Percentiles rank a stretch among this genome's conserved stretches.
Conservation (phyloP, 768 basidiomycete species). For the Pleurotus tuber-regium region DNA sequence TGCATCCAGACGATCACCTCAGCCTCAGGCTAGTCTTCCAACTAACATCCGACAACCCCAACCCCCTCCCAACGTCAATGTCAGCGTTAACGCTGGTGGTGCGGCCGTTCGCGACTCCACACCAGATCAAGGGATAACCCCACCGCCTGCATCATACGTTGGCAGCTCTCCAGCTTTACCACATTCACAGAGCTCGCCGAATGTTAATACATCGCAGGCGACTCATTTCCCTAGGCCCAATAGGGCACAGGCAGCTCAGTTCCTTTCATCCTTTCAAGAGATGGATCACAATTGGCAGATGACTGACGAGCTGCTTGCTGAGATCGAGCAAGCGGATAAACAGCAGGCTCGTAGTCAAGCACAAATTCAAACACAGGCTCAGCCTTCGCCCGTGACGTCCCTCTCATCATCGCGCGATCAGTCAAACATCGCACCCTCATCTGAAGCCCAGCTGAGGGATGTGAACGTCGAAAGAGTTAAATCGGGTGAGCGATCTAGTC, state of each 20-base stretch:
- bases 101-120: slow-evolving; percentile 24
- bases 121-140: slow-evolving; percentile 32
- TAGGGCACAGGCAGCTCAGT: slow-evolving; percentile 51
- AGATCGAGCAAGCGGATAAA: slow-evolving; percentile 70
- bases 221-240: slow-evolving; percentile 57
- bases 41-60: slow-evolving; percentile 47
- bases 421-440: slow-evolving; percentile 2
- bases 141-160: slow-evolving; percentile 12
- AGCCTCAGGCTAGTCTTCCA: slow-evolving; percentile 31
- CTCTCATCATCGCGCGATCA: background rate
- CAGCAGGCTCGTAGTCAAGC: slow-evolving; percentile 53
- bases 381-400: slow-evolving; percentile 24
- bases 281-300: slow-evolving; percentile 63
- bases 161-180: slow-evolving; percentile 3
- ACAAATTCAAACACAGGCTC: slow-evolving; percentile 15
- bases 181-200: slow-evolving; percentile 24
- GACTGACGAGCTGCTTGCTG: slow-evolving; percentile 67
- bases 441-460: slow-evolving; percentile 49
- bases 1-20: slow-evolving; percentile 35
- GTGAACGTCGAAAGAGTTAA: slow-evolving; percentile 55
- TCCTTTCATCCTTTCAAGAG: slow-evolving; percentile 53
- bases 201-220: slow-evolving; percentile 33
- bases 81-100: slow-evolving; percentile 16
- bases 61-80: slow-evolving; percentile 32
- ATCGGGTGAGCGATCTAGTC: slow-evolving; percentile 48